Evolutionary conservation across 192 early-diverging fungal species (phyloP).

Genomic region (Geranomyces michiganensis): DNA sequence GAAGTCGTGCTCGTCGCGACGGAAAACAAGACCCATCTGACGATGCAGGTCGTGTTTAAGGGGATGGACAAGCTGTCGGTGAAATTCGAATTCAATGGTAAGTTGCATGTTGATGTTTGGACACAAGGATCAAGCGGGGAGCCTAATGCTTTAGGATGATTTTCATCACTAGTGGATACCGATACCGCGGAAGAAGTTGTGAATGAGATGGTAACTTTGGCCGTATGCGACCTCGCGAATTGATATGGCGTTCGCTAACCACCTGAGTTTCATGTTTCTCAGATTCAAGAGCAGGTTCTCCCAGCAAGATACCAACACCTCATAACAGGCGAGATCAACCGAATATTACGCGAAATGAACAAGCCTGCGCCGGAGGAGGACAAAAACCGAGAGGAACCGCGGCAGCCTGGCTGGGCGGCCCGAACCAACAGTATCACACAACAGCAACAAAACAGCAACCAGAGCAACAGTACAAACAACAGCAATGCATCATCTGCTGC

Average conservation of each 20-base stretch:
- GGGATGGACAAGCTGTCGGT: constrained; percentile 79
- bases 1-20: constrained; percentile 71
- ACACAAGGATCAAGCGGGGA: no score
- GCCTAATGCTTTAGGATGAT: neutral
- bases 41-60: constrained; percentile 75
- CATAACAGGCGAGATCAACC: constrained; percentile 81
- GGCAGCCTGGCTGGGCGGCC: constrained; percentile 35
- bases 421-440: constrained; percentile 31
- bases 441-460: constrained; percentile 17
- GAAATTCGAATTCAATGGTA: constrained; percentile 78
- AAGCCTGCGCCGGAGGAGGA: constrained; percentile 57
- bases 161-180: constrained; percentile 53
- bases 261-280: neutral
- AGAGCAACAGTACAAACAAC: neutral
- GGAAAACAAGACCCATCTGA: constrained; percentile 66
- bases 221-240: neutral
- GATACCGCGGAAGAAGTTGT: constrained; percentile 82
- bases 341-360: constrained; percentile 75
- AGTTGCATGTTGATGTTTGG: no score
- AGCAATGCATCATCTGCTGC: no score
- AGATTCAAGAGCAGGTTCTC: constrained; percentile 82
- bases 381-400: constrained; percentile 62
- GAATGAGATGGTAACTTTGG: constrained; percentile 68
- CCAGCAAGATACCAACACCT: constrained; percentile 72
- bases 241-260: neutral